Percentiles rank a stretch among this genome's conserved stretches.
Evolutionary conservation across 2,329 filamentous ascomycete species (phyloP).

Genomic region (Alternaria arborescens): DNA sequence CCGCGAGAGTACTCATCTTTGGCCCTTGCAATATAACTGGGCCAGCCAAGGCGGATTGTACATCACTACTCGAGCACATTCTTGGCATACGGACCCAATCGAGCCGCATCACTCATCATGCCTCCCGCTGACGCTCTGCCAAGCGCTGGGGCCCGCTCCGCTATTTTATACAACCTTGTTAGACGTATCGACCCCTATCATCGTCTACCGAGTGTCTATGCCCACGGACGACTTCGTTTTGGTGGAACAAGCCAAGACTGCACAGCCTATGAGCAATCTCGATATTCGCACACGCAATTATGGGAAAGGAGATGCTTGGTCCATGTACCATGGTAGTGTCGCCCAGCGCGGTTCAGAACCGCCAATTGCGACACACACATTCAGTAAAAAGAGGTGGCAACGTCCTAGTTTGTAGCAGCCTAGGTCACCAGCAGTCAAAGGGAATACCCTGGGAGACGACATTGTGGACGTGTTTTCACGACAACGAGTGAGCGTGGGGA

Average conservation of each 20-base stretch:
- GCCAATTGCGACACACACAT: constrained; percentile 24
- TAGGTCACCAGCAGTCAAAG: constrained; percentile 2
- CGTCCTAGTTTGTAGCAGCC: constrained; percentile 1
- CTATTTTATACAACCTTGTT: constrained; percentile 23
- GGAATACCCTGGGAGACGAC: not conserved
- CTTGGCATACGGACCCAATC: constrained; percentile 36
- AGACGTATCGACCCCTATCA: constrained; percentile 26
- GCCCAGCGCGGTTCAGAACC: constrained; percentile 13
- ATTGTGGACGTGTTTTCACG: constrained; percentile 14
- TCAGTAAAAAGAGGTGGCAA: constrained; percentile 12
- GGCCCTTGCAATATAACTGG: constrained; percentile 29
- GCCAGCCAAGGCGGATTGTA: constrained; percentile 35
- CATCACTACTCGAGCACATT: constrained; percentile 22
- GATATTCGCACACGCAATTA: constrained; percentile 15
- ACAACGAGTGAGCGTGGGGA: constrained; percentile 19
- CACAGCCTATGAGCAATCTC: constrained; percentile 22
- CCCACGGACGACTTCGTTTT: constrained; percentile 10
- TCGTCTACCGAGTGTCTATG: constrained; percentile 9
- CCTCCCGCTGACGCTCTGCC: constrained; percentile 31
- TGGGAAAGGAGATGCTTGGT: constrained; percentile 14
- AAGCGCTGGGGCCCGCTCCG: constrained; percentile 36
- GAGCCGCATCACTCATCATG: constrained; percentile 13
- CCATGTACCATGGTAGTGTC: constrained; percentile 25
- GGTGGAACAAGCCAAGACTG: constrained; percentile 23
- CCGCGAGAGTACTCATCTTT: constrained; percentile 29